Conservation (phyloP, 345 rosid genomes). For the Acer saccharum region DNA sequence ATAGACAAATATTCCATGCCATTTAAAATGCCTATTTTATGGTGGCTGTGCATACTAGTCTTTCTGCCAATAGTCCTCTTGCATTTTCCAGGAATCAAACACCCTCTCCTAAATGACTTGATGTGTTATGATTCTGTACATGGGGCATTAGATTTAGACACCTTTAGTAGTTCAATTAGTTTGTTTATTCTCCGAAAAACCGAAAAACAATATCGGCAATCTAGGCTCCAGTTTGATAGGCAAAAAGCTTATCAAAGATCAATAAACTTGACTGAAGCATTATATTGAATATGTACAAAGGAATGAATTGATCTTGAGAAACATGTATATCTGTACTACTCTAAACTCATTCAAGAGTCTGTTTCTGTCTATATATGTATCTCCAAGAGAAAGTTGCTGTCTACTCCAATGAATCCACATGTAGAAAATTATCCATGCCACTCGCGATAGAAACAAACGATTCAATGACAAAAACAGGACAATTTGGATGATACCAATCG, state of each 20-base stretch:
- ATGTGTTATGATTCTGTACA: not conserved
- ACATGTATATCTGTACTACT: constrained; percentile 4
- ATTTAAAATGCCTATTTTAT: constrained; percentile 7
- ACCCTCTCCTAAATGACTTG: not conserved
- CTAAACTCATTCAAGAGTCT: constrained; percentile 7
- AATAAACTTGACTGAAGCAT: constrained; percentile 5
- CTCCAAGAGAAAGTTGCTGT: constrained; percentile 14
- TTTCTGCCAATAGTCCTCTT: constrained; percentile 3
- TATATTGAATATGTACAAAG: constrained; percentile 18
- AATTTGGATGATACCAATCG: not conserved
- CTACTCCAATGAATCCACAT: constrained; percentile 6
- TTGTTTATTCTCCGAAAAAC: not conserved
- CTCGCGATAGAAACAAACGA: constrained; percentile 13
- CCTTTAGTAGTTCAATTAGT: not conserved
- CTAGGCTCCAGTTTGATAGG: not conserved
- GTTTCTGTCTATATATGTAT: constrained; percentile 13
- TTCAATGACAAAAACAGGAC: constrained; percentile 13
- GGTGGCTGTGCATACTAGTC: not conserved
- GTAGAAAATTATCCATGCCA: constrained; percentile 20
- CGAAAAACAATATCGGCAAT: not conserved
- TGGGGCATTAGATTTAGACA: not conserved
- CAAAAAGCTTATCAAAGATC: not conserved
- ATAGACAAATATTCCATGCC: not conserved
- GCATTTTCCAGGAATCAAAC: not conserved
- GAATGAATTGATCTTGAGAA: constrained; percentile 3